Base-by-base conservation (phyloP, 1,284 basidiomycete species). In the Paramarasmius palmivorus region DNA sequence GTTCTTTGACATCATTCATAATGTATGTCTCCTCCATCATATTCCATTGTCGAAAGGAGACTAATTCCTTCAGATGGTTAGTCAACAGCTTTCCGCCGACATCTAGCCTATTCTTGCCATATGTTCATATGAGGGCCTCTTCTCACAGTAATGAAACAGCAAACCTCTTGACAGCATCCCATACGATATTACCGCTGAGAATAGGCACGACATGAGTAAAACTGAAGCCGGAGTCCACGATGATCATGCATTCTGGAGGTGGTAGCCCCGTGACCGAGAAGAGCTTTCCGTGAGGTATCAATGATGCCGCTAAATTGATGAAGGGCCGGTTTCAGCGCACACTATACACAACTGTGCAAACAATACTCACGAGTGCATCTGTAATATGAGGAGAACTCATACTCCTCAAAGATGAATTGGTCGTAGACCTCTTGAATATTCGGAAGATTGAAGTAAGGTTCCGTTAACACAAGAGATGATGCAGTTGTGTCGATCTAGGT, bases 11-110 rank as follows among this genome's bases (percentile, higher is more conserved):
- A 59, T 91, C 82, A 71, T 95, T 94, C 72, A 97, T 89, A 63
- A 98, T 88, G 69, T 90, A 84, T 1, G 92, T 94, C 72, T 97
- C 91, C 66, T 98, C 94, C 84, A 95, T 94, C 91, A 98, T 93
- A 69, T 98, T 94, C 90, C 93, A 96, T 65, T 98, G 95, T 29
- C 93, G 86, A 69, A 93, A 98, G 10, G 93, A 96, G 10, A 96
- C 84, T 47, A 95, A 79, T 66, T 95, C 92, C 65, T 98, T 97
- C 34, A 98, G 79, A 50, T 96, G 90, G 71, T 97, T 98, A 23
- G 95, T 98, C 53, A 98, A 71, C 12, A 98, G 78, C 71, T 97
- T 97, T 49, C 95, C 95, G 49, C 95, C 95, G 25, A 97, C 83
- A 62, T 97, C 93, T 65, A 98, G 84, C 59, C 95, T 95, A 64